phyloP scores from a whole-genome alignment of 768 basidiomycete species.

The Boletus fagicola region DNA sequence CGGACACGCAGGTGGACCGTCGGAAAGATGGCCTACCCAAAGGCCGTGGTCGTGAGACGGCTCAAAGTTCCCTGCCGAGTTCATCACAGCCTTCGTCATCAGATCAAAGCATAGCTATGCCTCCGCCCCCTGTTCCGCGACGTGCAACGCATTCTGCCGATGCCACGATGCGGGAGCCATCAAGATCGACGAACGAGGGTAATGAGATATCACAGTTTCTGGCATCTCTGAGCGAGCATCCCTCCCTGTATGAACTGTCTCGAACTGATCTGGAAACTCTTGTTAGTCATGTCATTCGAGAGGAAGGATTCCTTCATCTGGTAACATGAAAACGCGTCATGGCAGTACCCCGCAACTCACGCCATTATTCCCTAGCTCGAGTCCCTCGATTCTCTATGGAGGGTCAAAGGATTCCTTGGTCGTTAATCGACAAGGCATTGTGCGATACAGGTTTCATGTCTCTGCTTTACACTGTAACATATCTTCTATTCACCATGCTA shows the following conservation, averaged over 20 bases:
- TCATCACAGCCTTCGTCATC: constrained; percentile 36
- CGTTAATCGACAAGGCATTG: constrained; percentile 10
- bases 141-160: constrained; percentile 10
- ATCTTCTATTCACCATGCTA: background rate
- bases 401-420: constrained; percentile 39
- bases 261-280: constrained; percentile 51
- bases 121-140: constrained; percentile 33
- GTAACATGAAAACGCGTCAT: constrained; percentile 38
- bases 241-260: constrained; percentile 54
- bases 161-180: constrained; percentile 2
- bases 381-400: constrained; percentile 53
- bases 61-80: constrained; percentile 26
- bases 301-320: constrained; percentile 76
- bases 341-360: constrained; percentile 11
- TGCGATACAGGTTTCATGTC: background rate
- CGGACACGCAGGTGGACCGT: constrained; percentile 3
- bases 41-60: constrained; percentile 5
- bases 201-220: constrained; percentile 28
- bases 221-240: constrained; percentile 42
- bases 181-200: constrained; percentile 4
- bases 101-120: constrained; percentile 23
- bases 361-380: constrained; percentile 43
- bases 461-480: background rate
- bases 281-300: constrained; percentile 60
- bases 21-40: background rate